phyloP scores from a whole-genome alignment of 1,139 yeast genomes.

The Yamadazyma diddensiae region DNA sequence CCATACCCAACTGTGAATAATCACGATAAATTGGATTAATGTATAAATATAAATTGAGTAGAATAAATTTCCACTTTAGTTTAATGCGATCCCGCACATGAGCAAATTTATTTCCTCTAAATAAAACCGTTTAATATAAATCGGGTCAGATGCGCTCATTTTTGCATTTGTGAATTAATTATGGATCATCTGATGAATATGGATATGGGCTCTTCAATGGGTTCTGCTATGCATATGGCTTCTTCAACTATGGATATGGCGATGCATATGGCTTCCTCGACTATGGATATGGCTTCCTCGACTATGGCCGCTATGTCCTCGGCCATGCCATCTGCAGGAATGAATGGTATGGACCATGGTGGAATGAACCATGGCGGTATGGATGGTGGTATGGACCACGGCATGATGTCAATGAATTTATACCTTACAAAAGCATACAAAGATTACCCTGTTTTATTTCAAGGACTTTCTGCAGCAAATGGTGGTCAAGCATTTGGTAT shows the following conservation, averaged over 20 bases:
- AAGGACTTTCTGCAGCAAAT: slow-evolving; percentile 46
- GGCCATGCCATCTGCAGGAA: too few relatives aligned
- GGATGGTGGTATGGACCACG: slow-evolving; percentile 25
- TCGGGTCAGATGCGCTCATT: not conserved
- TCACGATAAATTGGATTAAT: not conserved
- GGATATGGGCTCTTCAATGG: slow-evolving; percentile 7
- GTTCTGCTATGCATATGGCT: slow-evolving; percentile 10
- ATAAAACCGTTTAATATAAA: slow-evolving; percentile 1
- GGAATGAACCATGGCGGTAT: slow-evolving; percentile 20
- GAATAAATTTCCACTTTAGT: slow-evolving; percentile 21
- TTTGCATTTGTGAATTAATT: too few relatives aligned
- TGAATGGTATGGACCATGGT: slow-evolving; percentile 20
- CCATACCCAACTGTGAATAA: slow-evolving; percentile 2
- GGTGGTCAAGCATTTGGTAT: slow-evolving; percentile 72
- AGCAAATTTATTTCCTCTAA: slow-evolving; percentile 12
- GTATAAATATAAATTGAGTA: not conserved
- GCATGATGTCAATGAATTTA: slow-evolving; percentile 49
- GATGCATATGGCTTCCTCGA: slow-evolving; percentile 11
- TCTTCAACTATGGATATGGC: slow-evolving; percentile 13
- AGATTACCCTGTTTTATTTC: slow-evolving; percentile 61
- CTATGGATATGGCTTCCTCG: slow-evolving; percentile 17
- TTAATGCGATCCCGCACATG: slow-evolving; percentile 16
- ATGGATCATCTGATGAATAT: too few relatives aligned
- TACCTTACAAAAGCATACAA: slow-evolving; percentile 49
- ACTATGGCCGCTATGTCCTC: not conserved